These are phyloP conservation scores for Angomonas ambiguus DNA, from an alignment of 208 protist genomes.

Conservation along the genomic window DNA sequence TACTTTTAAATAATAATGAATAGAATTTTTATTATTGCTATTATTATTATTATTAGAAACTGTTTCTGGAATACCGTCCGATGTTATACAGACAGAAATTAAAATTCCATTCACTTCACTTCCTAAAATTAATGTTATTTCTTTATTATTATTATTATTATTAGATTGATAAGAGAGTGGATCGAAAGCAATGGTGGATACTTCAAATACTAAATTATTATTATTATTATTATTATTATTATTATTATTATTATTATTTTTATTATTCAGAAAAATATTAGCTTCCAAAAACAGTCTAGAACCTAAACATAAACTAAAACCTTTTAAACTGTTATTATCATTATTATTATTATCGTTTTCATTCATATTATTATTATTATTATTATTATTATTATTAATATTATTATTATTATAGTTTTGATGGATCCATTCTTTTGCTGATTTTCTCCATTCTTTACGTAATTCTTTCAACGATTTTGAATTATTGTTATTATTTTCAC, in stretches of 20 bases:
- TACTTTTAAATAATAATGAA: conserved; percentile 1
- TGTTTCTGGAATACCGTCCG: no score
- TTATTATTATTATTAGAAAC: neutral
- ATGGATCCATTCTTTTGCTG: neutral
- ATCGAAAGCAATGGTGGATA: neutral
- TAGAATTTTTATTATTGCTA: neutral
- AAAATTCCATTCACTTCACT: no score
- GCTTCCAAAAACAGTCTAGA: neutral
- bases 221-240: conserved; percentile 1
- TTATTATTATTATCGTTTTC: neutral
- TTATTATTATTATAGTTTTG: neutral
- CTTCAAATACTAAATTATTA: neutral
- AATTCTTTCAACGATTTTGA: neutral
- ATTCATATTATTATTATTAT: neutral
- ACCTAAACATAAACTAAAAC: neutral
- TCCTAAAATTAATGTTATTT: no score
- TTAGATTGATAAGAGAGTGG: no score
- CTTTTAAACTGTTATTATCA: neutral
- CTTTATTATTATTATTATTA: conserved; percentile 4
- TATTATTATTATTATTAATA: neutral
- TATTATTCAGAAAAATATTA: neutral
- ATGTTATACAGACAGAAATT: no score
- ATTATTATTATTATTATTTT: neutral
- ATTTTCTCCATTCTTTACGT: conserved; percentile 18
- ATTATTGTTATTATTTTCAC: neutral